Conservation (phyloP, 331 rosid genomes). For the Malus hybrid region DNA sequence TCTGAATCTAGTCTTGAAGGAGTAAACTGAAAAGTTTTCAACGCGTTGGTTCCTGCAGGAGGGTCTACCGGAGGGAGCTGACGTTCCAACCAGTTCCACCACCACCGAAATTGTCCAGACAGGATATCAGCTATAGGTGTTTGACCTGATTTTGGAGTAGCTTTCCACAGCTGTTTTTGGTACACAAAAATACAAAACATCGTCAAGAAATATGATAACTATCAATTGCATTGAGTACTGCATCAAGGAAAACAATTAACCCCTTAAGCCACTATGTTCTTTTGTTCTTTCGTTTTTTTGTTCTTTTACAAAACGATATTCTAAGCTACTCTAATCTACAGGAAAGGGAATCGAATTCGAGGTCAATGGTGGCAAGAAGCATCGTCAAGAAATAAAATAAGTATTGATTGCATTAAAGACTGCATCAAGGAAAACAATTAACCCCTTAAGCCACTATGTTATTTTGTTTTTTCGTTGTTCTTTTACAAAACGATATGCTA, state of each 20-base stretch:
- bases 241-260: neutral
- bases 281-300: neutral
- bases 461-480: no score
- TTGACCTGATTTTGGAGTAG: constrained; percentile 56
- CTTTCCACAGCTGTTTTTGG: constrained; percentile 65
- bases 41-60: constrained; percentile 43
- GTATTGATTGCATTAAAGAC: no score
- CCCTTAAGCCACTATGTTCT: neutral
- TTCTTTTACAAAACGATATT: no score
- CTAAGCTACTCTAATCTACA: neutral
- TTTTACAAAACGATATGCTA: no score
- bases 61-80: constrained; percentile 41
- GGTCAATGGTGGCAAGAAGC: neutral
- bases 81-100: constrained; percentile 98
- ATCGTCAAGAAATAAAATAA: no score
- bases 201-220: neutral
- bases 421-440: no score
- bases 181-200: neutral
- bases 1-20: constrained; percentile 67
- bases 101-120: constrained; percentile 74
- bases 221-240: neutral
- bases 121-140: constrained; percentile 44
- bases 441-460: no score
- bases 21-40: constrained; percentile 61
- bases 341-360: neutral